These are phyloP conservation scores for Pythium volutum DNA, from an alignment of 352 stramenopile species.

Conservation along the genomic window DNA sequence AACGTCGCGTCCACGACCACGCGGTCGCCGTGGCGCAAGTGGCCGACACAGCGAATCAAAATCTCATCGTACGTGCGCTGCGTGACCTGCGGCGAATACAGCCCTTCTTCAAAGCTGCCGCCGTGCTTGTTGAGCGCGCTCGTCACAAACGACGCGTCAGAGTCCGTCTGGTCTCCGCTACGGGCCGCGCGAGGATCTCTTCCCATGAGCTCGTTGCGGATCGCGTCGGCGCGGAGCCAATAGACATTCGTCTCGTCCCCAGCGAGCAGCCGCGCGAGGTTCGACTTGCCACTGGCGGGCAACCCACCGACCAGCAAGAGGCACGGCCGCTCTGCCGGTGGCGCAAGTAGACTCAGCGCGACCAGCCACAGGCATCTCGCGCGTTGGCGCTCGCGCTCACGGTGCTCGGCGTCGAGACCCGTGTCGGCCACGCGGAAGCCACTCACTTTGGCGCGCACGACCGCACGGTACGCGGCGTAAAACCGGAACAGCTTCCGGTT, in stretches of 20 bases:
- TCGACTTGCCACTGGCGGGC: slow-evolving; percentile 65
- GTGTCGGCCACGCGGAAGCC: slow-evolving; percentile 62
- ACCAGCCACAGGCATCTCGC: slow-evolving; percentile 66
- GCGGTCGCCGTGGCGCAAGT: slow-evolving; percentile 46
- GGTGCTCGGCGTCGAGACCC: slow-evolving; percentile 35
- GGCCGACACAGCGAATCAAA: slow-evolving; percentile 30
- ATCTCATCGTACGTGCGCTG: slow-evolving; percentile 66
- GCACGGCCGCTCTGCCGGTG: slow-evolving; percentile 38
- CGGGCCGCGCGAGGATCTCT: neutral
- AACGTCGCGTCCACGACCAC: slow-evolving; percentile 66
- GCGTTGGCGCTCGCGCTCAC: slow-evolving; percentile 36
- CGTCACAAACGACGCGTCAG: neutral
- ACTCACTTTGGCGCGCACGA: slow-evolving; percentile 67
- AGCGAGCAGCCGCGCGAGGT: slow-evolving; percentile 47
- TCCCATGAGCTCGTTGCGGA: slow-evolving; percentile 57
- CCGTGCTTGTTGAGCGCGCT: slow-evolving; percentile 1
- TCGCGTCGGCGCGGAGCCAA: slow-evolving; percentile 62
- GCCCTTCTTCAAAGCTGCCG: slow-evolving; percentile 47
- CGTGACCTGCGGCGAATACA: slow-evolving; percentile 61
- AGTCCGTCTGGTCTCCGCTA: too few species aligned
- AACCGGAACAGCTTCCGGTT: slow-evolving; percentile 50
- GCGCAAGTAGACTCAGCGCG: slow-evolving; percentile 48
- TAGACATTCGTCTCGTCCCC: slow-evolving; percentile 36
- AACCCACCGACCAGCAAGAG: slow-evolving; percentile 57
- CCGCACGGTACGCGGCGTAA: slow-evolving; percentile 63